These are phyloP conservation scores for Pilasporangium apinafurcum DNA, from an alignment of 352 stramenopile genomes.

Conservation along the genomic window DNA sequence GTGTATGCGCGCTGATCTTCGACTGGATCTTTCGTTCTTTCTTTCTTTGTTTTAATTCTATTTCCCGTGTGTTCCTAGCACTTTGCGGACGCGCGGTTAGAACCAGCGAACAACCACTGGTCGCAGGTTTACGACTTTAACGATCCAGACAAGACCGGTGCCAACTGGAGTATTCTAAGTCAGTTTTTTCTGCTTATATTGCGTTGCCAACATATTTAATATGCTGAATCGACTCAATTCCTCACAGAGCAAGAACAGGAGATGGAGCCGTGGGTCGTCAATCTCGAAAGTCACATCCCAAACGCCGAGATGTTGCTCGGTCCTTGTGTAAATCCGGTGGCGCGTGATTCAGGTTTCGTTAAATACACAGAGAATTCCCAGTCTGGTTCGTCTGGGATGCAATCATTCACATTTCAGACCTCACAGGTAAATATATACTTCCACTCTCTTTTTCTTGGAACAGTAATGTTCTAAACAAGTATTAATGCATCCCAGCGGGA, in stretches of 20 bases:
- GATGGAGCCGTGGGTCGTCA: slow-evolving; percentile 32
- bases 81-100: slow-evolving; percentile 63
- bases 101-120: slow-evolving; percentile 88
- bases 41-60: neutral
- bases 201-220: neutral
- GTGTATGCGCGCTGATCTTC: slow-evolving; percentile 12
- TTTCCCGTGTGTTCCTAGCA: slow-evolving; percentile 21
- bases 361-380: slow-evolving; percentile 35
- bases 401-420: slow-evolving; percentile 68
- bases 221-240: too few relatives aligned
- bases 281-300: slow-evolving; percentile 33
- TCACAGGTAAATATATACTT: slow-evolving; percentile 20
- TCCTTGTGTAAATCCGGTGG: slow-evolving; percentile 56
- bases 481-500: too few relatives aligned
- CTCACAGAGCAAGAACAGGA: slow-evolving; percentile 35
- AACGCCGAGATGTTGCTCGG: slow-evolving; percentile 24
- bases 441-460: neutral
- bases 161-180: slow-evolving; percentile 70
- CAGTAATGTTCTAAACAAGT: slow-evolving; percentile 8
- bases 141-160: slow-evolving; percentile 72
- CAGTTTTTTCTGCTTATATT: slow-evolving; percentile 5
- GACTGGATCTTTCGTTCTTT: neutral
- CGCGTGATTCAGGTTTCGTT: slow-evolving; percentile 46
- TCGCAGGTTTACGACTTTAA: slow-evolving; percentile 91
- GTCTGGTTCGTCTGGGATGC: slow-evolving; percentile 18